phyloP scores from a whole-genome alignment of 2,329 filamentous ascomycete genomes.

The Alternaria arbusti region DNA sequence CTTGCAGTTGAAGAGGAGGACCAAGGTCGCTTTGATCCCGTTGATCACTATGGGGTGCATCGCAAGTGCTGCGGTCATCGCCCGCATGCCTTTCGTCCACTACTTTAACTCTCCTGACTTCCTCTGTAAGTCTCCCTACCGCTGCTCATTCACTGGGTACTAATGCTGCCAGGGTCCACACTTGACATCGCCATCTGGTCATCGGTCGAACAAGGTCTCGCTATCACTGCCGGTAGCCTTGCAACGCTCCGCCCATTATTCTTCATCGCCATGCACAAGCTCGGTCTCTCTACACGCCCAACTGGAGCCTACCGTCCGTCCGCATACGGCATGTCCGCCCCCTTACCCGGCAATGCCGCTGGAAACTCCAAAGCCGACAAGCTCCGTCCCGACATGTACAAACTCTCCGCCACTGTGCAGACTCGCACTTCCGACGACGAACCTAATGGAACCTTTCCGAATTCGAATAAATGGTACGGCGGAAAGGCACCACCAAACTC shows the following conservation, averaged over 20 bases:
- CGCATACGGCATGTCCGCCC: constrained; percentile 27
- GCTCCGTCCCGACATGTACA: constrained; percentile 30
- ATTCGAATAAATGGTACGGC: constrained; percentile 10
- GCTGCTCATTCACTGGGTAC: neutral
- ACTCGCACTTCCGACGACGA: constrained; percentile 24
- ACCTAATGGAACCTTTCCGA: neutral
- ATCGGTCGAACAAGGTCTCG: constrained; percentile 45
- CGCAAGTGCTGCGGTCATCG: constrained; percentile 45
- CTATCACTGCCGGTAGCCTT: constrained; percentile 46
- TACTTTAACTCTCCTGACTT: constrained; percentile 42
- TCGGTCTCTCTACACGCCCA: constrained; percentile 33
- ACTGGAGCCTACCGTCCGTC: constrained; percentile 25
- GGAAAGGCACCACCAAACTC: constrained; percentile 11
- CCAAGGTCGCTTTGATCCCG: constrained; percentile 56
- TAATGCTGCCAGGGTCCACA: constrained; percentile 33
- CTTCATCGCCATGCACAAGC: constrained; percentile 27
- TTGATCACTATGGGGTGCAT: constrained; percentile 60
- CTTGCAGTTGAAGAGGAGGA: constrained; percentile 56
- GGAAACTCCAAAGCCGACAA: constrained; percentile 18
- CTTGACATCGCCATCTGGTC: constrained; percentile 48
- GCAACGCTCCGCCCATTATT: constrained; percentile 46
- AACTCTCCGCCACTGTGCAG: constrained; percentile 23
- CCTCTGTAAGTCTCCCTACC: constrained; percentile 30
- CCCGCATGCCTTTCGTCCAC: constrained; percentile 36
- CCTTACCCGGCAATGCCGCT: constrained; percentile 13